Evolutionary conservation across 2,329 filamentous ascomycete genomes (phyloP), one percentile per base, ranked within the genome.

Genomic region (Anthostomella pinea): DNA sequence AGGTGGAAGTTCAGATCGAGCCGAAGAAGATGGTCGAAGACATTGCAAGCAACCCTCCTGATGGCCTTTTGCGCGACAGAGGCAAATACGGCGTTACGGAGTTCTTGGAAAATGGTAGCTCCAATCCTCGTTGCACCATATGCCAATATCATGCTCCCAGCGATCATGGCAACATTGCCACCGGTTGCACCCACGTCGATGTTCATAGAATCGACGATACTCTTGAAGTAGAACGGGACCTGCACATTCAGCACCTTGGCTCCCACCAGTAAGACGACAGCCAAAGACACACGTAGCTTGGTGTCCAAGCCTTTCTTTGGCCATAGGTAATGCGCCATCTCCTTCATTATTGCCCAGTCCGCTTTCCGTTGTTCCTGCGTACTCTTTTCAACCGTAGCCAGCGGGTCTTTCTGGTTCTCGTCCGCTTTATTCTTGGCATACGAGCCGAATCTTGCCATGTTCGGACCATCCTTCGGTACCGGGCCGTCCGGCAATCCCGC

Each of bases 191-290:
- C 77, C 59, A 95, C 83, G 63, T 98, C 93, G 51, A 98, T 78
- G 62, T 98, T 98, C 88, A 98, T 95, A 14, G 87, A 82, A 63
- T 98, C 94, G 26, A 98, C 87, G 48, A 98, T 97, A 63, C 71
- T 90, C 72, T 97, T 97, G 72, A 98, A 98, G 72, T 96, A 98
- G 61, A 98, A 98, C 0, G 93, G 93, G 30, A 98, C 88, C 68
- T 98, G 89, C 11, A 98, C 93, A 63, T 97, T 98, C 56, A 98
- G 72, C 31, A 95, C 80, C 74, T 98, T 98, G 59, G 89, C 88
- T 41, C 90, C 87, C 15, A 98, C 68, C 23, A 98, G 74, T 45
- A 98, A 67, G 6, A 75, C 79, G 3, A 98, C 75, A n/a, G 91
- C 89, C 30, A 95, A 67, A 8, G 85, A 79, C 21, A 98, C 93